Percentiles rank a stretch among this genome's conserved stretches.
These are phyloP conservation scores for Eutrema heterophyllum DNA, from an alignment of 345 rosid species.

Conservation along the genomic window DNA sequence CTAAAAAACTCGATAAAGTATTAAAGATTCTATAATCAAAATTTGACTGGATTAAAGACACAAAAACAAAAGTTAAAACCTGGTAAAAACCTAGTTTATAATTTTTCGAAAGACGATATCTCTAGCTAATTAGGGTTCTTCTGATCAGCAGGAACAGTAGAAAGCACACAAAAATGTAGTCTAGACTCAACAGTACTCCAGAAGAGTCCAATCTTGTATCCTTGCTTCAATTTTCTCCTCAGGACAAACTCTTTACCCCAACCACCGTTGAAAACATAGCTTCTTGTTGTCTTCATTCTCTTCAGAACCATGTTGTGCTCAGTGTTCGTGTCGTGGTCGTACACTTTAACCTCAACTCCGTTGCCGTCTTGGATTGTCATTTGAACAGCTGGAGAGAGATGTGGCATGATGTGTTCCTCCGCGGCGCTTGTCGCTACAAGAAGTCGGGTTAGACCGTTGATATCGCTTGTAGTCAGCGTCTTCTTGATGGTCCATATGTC, in stretches of 20 bases:
- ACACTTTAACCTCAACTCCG: neutral
- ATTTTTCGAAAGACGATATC: neutral
- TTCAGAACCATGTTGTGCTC: neutral
- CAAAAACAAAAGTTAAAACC: no score
- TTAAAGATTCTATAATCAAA: no score
- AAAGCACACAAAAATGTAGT: neutral
- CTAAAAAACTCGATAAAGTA: no score
- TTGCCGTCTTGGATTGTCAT: neutral
- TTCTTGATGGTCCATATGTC: neutral
- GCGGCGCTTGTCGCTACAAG: no score
- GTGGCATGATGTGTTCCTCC: no score
- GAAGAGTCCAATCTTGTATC: neutral
- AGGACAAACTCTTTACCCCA: constrained; percentile 5
- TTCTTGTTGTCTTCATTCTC: neutral
- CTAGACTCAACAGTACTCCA: neutral
- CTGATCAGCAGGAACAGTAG: neutral
- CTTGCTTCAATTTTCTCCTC: neutral
- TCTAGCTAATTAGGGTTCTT: neutral
- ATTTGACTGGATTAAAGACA: no score
- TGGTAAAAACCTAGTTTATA: no score
- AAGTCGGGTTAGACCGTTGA: neutral
- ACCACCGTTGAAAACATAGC: constrained; percentile 4
- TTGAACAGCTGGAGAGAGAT: neutral
- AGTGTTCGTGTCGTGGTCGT: neutral
- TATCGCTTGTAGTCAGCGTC: neutral